Evolutionary conservation across 495 filamentous ascomycete species (phyloP).

Genomic region (Lentithecium fluviatile): DNA sequence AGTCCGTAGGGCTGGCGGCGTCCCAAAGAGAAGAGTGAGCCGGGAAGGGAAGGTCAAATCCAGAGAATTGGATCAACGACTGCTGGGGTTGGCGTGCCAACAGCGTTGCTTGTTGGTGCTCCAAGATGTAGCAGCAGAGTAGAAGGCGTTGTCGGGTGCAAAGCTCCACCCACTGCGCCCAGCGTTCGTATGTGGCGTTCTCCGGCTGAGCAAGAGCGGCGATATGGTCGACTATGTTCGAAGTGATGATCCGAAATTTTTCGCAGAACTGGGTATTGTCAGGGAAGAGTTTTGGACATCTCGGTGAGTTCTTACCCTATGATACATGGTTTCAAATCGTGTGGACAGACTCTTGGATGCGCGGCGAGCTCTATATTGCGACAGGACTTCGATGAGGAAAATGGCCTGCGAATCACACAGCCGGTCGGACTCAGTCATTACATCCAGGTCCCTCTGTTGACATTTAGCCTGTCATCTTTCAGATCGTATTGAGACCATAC

Average conservation of each 20-base stretch:
- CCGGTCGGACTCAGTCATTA: conserved; percentile 31
- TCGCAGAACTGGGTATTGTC: conserved; percentile 27
- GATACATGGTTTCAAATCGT: conserved; percentile 39
- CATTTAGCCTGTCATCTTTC: conserved; percentile 9
- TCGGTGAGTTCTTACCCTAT: conserved; percentile 20
- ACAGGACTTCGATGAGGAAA: conserved; percentile 39
- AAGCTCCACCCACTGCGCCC: conserved; percentile 29
- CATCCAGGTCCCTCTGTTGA: conserved; percentile 28
- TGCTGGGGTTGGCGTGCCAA: conserved; percentile 31
- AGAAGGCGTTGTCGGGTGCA: conserved; percentile 37
- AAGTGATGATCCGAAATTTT: conserved; percentile 25
- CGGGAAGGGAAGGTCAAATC: conserved; percentile 37
- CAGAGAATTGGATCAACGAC: conserved; percentile 19
- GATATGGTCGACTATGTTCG: conserved; percentile 8
- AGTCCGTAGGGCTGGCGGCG: conserved; percentile 19
- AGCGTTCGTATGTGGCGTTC: conserved; percentile 26
- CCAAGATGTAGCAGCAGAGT: conserved; percentile 39
- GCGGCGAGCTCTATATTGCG: conserved; percentile 40
- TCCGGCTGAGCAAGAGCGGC: conserved; percentile 3
- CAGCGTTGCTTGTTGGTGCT: conserved; percentile 39
- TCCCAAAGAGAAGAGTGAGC: conserved; percentile 35
- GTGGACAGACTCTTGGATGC: conserved; percentile 35
- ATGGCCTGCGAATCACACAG: conserved; percentile 41
- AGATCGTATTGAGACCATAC: conserved; percentile 26
- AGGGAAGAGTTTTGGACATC: background rate